Base-by-base conservation (phyloP, 257 asterid species). In the Cordia subcordata region DNA sequence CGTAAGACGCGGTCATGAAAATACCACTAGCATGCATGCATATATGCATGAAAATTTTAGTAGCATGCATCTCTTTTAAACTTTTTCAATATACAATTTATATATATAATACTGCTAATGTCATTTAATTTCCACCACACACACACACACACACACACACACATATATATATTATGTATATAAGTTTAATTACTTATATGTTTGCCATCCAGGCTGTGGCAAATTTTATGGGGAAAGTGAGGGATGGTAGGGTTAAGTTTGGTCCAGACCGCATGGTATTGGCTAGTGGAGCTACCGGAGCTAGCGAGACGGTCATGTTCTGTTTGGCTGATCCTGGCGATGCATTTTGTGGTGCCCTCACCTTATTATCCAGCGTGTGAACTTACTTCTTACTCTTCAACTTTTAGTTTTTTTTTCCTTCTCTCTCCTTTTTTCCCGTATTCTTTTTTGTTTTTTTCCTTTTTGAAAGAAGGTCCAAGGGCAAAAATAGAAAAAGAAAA, bases 211-310 rank as follows among this genome's bases (percentile, higher is more conserved):
- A 71, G 76, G 76, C 72, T n/a, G 67, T 71, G 42, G 23, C 76
- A 46, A 71, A 52, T 13, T 71, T 71, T 5, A 71, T 71, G 76
- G 76, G 52, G 18, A 66, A 60, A 60, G 63, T 65, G 20, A 65
- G 76, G 50, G 76, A 72, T 13, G 68, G 61, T 18, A 71, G 38
- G 65, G 76, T 61, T 3, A 65, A 8, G 50, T 71, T 71, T 39
- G 58, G 61, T 39, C 72, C 76, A 5, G 72, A 71, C 10, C 50
- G 60, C 11, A 56, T 71, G 17, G 76, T 71, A 4, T 65, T 71
- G 55, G 67, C 68, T 21, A 72, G 72, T 33, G 76, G 76, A 11
- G 76, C 76, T n/a, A 71, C 76, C 1, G 76, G 68, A 13, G 76
- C 72, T 20, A 60, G 52, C 53, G 76, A 71, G 52, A 61, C 47